A percentile compares a stretch with the other conserved stretches of the same genome.
Evolutionary conservation across 176 grass and related monocot species (phyloP).

Genomic region (Rhipidocladum racemiflorum): DNA sequence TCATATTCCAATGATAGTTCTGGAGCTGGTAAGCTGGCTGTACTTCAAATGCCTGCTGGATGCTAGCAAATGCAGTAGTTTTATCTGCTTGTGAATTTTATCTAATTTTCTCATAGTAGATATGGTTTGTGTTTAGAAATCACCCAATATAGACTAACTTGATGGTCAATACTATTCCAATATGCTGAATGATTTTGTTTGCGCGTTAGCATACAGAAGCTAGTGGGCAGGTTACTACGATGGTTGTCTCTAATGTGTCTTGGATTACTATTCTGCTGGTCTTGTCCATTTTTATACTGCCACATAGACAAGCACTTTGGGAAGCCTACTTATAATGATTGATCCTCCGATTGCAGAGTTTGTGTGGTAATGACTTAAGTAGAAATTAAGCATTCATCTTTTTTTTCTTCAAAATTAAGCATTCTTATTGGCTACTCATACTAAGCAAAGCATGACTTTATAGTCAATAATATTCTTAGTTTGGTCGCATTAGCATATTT

Average conservation of each 20-base stretch:
- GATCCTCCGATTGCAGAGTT: not conserved
- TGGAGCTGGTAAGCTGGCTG: conserved; percentile 48
- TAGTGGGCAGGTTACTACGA: not conserved
- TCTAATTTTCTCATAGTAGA: not conserved
- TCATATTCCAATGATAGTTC: conserved; percentile 58
- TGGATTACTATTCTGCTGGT: not conserved
- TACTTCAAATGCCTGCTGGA: conserved; percentile 8
- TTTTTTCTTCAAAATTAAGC: not conserved
- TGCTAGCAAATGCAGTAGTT: conserved; percentile 18
- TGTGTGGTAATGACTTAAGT: not conserved
- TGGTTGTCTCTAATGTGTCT: not conserved
- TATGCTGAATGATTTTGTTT: not conserved
- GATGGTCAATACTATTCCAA: not conserved
- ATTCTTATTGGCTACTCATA: not conserved
- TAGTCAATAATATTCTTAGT: not conserved
- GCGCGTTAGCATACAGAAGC: not conserved
- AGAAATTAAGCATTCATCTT: not conserved
- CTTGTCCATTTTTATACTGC: not conserved
- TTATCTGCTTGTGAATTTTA: not conserved
- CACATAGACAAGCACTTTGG: conserved; percentile 15
- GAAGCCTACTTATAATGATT: not conserved
- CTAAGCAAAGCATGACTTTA: not conserved
- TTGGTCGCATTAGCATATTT: not conserved
- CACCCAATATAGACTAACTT: not conserved
- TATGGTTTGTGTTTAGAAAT: not conserved